Evolutionary conservation across 129 eudicot species (phyloP), one percentile per base, ranked within the genome.

Genomic region (Heracleum sosnowskyi): DNA sequence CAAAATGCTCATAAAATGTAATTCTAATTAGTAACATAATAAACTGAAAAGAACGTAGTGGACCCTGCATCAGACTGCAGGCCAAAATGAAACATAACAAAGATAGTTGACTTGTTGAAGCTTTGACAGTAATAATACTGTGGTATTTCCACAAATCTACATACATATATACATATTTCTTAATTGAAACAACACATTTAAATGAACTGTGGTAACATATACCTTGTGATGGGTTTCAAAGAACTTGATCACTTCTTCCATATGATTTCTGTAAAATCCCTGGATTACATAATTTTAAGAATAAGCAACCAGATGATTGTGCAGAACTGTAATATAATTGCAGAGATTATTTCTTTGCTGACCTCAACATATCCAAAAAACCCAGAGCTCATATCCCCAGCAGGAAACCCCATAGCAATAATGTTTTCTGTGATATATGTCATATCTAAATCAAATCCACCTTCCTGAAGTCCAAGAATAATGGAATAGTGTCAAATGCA

Each of bases 321-420:
- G 15, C 2, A n/a, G 2, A 74, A 28, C 12, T n/a, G 34, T 35
- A 80, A 47, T 18, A 41, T 33, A 36, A 73, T 49, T 36, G 16
- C 70, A 28, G 42, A 81, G 22, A 80, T 2, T 49, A 37, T 66
- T 60, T 62, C 35, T 47, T 29, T 79, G n/a, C 71, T 68, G 36
- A 85, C 93, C 89, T 89, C 98, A 81, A 93, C 90, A 87, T 93
- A 94, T 66, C 98, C 96, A 68, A 94, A 91, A 82, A 94, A 89
- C 2, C 98, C 98, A 46, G 98, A 94, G 86, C 98, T 94, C 96
- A 91, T 89, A 79, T 94, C 98, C 79, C 98, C 98, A 76, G 98
- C 98, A 81, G 97, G 98, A 76, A 94, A 94, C 78, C 98, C 98
- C 98, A 94, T 94, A 26, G 98, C 98, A 85, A 91, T 91, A 49